Percentiles rank a stretch among this genome's conserved stretches.
Evolutionary conservation across 352 stramenopile species (phyloP).

Genomic region (Phytophthora foliorum): DNA sequence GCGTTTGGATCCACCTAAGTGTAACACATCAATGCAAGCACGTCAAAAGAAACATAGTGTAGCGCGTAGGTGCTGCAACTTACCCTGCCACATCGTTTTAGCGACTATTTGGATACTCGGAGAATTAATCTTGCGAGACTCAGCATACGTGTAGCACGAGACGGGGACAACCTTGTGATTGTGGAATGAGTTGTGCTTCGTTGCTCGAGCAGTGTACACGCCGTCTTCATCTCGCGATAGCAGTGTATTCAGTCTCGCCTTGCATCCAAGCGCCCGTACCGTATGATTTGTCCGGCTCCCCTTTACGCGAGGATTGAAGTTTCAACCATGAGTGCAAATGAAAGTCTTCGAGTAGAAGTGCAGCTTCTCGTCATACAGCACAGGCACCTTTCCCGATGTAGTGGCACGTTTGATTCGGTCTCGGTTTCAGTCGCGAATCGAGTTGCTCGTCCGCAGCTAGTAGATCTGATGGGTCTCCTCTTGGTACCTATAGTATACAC

Average conservation of each 20-base stretch:
- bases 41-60: too few relatives aligned
- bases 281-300: background rate
- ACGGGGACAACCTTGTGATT: constrained; percentile 6
- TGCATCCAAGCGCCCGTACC: background rate
- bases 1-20: constrained; percentile 9
- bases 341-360: background rate
- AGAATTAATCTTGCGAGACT: background rate
- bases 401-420: background rate
- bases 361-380: background rate
- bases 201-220: background rate
- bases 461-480: background rate
- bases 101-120: background rate
- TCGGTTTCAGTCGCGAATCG: background rate
- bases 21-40: too few relatives aligned
- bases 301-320: background rate
- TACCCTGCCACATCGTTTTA: background rate
- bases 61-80: too few relatives aligned
- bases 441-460: background rate
- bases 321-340: background rate
- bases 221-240: background rate
- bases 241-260: background rate
- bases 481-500: background rate
- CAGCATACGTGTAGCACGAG: background rate
- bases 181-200: constrained; percentile 1
- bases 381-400: background rate